Conservation (phyloP, 495 filamentous ascomycete species). For the Aspergillus diversus region DNA sequence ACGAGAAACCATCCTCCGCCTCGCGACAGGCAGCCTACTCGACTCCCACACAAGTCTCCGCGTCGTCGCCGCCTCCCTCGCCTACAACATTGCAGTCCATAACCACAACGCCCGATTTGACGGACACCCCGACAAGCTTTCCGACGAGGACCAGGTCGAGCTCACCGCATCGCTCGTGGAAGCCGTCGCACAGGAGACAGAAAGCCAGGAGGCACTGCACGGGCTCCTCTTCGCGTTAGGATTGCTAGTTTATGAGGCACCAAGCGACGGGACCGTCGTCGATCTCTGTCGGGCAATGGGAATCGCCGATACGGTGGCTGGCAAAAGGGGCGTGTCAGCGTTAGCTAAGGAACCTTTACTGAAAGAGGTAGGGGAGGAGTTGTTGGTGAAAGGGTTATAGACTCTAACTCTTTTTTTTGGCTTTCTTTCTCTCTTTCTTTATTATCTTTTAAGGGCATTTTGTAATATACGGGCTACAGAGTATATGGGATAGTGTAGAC, state of each 20-base stretch:
- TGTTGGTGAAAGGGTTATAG: conserved; percentile 41
- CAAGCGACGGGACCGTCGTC: conserved; percentile 67
- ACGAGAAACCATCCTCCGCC: conserved; percentile 31
- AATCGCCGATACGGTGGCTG: conserved; percentile 59
- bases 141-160: conserved; percentile 74
- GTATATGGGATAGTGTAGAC: no score
- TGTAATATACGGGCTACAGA: no score
- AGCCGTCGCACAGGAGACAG: conserved; percentile 67
- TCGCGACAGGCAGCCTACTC: conserved; percentile 58
- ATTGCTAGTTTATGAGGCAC: conserved; percentile 69
- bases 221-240: conserved; percentile 75
- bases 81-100: conserved; percentile 76
- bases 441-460: neutral
- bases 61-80: conserved; percentile 78
- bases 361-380: conserved; percentile 57
- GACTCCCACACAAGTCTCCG: conserved; percentile 60
- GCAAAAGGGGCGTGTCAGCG: conserved; percentile 51
- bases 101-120: conserved; percentile 68
- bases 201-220: conserved; percentile 70
- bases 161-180: conserved; percentile 77
- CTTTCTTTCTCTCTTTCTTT: conserved; percentile 2
- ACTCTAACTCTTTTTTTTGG: neutral
- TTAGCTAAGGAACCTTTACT: conserved; percentile 61
- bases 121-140: conserved; percentile 59
- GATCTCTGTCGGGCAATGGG: conserved; percentile 77